phyloP scores from a whole-genome alignment of 306 rosid species.

The Corylus avellana region DNA sequence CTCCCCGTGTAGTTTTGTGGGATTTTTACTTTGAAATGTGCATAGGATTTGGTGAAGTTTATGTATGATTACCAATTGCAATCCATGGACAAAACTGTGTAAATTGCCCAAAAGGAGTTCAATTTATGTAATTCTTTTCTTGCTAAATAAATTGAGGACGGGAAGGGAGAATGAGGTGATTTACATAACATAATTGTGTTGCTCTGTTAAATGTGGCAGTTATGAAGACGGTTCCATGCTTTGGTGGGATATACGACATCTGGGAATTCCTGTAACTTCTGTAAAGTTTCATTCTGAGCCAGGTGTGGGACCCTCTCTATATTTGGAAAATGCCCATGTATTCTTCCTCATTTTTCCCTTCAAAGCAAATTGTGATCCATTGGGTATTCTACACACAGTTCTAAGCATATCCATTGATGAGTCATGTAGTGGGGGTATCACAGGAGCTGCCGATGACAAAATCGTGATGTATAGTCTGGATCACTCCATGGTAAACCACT shows the following conservation, averaged over 20 bases:
- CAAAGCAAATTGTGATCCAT: slow-evolving; percentile 13
- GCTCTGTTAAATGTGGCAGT: slow-evolving; percentile 42
- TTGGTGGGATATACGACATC: slow-evolving; percentile 93
- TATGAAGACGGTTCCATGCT: slow-evolving; percentile 96
- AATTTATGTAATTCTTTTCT: too few relatives aligned
- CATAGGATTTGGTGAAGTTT: background rate
- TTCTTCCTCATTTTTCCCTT: slow-evolving; percentile 7
- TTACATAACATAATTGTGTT: background rate
- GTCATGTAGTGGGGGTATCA: slow-evolving; percentile 81
- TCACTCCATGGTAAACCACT: slow-evolving; percentile 66
- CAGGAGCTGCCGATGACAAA: slow-evolving; percentile 91
- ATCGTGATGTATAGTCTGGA: slow-evolving; percentile 74
- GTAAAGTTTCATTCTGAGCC: slow-evolving; percentile 92
- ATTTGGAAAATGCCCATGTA: background rate
- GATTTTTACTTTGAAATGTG: background rate
- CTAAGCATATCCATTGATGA: slow-evolving; percentile 70
- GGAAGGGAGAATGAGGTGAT: background rate
- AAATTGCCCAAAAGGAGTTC: background rate
- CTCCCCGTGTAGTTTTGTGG: background rate
- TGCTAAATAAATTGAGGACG: background rate
- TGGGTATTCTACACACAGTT: slow-evolving; percentile 52
- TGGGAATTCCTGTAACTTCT: slow-evolving; percentile 58
- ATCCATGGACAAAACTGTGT: background rate
- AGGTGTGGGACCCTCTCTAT: slow-evolving; percentile 42
- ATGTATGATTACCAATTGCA: background rate